These are phyloP conservation scores for Phoma sp. DNA, from an alignment of 2,329 filamentous ascomycete species.

Conservation along the genomic window DNA sequence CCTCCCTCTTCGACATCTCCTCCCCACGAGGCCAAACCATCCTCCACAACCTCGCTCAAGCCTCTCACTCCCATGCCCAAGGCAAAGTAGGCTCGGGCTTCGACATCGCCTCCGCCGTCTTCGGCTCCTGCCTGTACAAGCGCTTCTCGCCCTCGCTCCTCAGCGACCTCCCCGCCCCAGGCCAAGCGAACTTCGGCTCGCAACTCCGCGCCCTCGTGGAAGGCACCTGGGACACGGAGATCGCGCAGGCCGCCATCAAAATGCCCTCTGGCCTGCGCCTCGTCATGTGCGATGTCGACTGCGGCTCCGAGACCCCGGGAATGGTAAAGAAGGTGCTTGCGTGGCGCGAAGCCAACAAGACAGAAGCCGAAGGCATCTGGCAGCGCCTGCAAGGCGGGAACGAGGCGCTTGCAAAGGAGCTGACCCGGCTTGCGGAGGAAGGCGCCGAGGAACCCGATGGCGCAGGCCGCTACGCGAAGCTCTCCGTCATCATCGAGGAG, in stretches of 20 bases:
- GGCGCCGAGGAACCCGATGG: constrained; percentile 31
- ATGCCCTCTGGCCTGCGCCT: constrained; percentile 77
- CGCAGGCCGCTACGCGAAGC: constrained; percentile 50
- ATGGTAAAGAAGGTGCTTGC: constrained; percentile 93
- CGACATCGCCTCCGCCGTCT: constrained; percentile 91
- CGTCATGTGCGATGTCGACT: constrained; percentile 95
- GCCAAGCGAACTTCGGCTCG: constrained; percentile 68
- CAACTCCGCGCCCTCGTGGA: constrained; percentile 71
- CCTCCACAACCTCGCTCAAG: constrained; percentile 92
- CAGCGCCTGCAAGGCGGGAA: constrained; percentile 75
- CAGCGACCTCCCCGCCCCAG: constrained; percentile 68
- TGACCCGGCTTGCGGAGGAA: constrained; percentile 58
- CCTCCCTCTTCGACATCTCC: constrained; percentile 60
- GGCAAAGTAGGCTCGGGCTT: constrained; percentile 97
- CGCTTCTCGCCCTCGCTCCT: constrained; percentile 88
- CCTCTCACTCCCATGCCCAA: constrained; percentile 92
- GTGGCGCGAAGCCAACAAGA: constrained; percentile 73
- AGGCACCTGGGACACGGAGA: constrained; percentile 77
- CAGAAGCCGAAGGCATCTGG: constrained; percentile 75
- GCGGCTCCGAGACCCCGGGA: constrained; percentile 87
- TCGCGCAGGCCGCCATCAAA: constrained; percentile 70
- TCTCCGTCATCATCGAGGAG: constrained; percentile 58
- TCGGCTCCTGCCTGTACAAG: constrained; percentile 86
- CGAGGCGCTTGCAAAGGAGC: constrained; percentile 68
- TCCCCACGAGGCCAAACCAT: constrained; percentile 61